Conservation (phyloP, 805 yeast genomes). For the Lipomyces lipofer region DNA sequence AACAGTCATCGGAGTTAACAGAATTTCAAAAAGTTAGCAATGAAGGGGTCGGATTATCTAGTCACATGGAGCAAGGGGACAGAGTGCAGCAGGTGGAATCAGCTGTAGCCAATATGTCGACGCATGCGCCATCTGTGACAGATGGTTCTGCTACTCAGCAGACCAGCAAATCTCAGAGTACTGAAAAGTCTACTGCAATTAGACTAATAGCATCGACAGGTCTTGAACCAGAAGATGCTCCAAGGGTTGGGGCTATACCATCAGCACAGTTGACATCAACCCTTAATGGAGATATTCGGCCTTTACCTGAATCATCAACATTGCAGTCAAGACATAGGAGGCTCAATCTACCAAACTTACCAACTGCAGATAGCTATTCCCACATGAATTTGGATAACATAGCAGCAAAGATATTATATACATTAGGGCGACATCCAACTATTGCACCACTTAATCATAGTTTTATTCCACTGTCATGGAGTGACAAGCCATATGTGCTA, state of each 20-base stretch:
- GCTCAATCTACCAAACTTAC: neutral
- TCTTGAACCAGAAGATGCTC: neutral
- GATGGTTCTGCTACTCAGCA: too few relatives aligned
- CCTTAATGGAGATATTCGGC: too few relatives aligned
- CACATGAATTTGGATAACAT: neutral
- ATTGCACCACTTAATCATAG: conserved; percentile 8
- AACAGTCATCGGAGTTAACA: too few relatives aligned
- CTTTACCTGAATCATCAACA: too few relatives aligned
- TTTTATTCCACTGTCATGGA: conserved; percentile 2
- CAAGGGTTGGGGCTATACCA: neutral
- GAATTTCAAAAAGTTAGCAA: too few relatives aligned
- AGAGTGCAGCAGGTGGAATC: too few relatives aligned
- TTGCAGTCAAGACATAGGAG: neutral
- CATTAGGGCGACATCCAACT: conserved; percentile 6
- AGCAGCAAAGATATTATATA: conserved; percentile 2
- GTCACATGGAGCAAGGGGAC: too few relatives aligned
- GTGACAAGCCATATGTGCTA: neutral
- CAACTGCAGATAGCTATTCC: neutral
- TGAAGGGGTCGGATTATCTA: too few relatives aligned
- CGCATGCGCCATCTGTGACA: too few relatives aligned
- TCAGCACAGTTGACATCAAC: neutral
- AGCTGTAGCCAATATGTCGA: too few relatives aligned
- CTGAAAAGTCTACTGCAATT: too few relatives aligned
- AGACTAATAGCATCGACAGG: neutral
- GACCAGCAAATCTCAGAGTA: too few relatives aligned